Evolutionary conservation across 768 basidiomycete genomes (phyloP).

Genomic region (Trametopsis cervina): DNA sequence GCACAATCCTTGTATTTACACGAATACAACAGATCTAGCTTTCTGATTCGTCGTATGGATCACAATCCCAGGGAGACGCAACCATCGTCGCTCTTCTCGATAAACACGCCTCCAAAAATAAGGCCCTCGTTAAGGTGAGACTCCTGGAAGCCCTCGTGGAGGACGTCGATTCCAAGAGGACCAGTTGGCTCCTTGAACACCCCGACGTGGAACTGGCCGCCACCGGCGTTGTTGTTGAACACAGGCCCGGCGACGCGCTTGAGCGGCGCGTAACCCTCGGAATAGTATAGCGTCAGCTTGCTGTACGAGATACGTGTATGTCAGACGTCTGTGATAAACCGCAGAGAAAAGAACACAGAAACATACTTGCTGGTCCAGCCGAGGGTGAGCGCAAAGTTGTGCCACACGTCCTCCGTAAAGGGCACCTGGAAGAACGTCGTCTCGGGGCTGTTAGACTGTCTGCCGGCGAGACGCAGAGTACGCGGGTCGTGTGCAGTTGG

Average conservation of each 20-base stretch:
- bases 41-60: too few species aligned
- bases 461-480: not conserved
- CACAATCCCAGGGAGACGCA: not conserved
- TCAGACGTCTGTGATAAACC: not conserved
- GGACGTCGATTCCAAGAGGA: conserved; percentile 45
- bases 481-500: not conserved
- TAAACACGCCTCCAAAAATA: conserved; percentile 52
- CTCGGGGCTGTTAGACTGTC: not conserved
- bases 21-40: too few species aligned
- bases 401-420: conserved; percentile 40
- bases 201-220: conserved; percentile 58
- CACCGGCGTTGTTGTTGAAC: conserved; percentile 38
- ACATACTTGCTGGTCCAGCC: conserved; percentile 35
- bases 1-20: too few species aligned
- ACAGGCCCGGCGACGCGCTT: conserved; percentile 34
- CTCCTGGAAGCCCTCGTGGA: conserved; percentile 53
- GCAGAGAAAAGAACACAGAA: not conserved
- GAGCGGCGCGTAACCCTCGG: conserved; percentile 32
- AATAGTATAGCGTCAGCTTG: conserved; percentile 47
- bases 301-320: conserved; percentile 11
- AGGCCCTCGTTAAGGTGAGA: conserved; percentile 43
- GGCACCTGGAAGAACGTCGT: conserved; percentile 36
- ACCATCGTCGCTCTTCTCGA: conserved; percentile 27
- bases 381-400: conserved; percentile 54
- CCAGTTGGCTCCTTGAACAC: conserved; percentile 49